These are phyloP conservation scores for Podospora fimiseda DNA, from an alignment of 495 filamentous ascomycete genomes.

Conservation along the genomic window DNA sequence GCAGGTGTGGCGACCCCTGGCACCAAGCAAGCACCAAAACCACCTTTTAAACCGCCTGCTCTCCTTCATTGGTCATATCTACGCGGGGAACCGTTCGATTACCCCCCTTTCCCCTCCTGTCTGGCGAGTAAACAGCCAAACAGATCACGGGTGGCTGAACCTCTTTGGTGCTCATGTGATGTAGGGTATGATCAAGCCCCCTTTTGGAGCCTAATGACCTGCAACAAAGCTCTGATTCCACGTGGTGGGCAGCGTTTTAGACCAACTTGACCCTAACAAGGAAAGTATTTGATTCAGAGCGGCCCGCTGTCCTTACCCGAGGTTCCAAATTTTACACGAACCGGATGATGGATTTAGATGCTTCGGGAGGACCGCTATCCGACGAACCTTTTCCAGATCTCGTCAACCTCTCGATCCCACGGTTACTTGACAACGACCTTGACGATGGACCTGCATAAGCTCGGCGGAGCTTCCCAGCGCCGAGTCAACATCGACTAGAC, in stretches of 20 bases:
- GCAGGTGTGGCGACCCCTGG: background rate
- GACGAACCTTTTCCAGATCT: background rate
- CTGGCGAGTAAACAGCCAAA: background rate
- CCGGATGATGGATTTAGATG: background rate
- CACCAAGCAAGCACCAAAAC: background rate
- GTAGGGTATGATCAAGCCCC: background rate
- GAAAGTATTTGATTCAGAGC: slow-evolving; percentile 7
- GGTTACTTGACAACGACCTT: background rate
- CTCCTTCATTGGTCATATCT: slow-evolving; percentile 13
- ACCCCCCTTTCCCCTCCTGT: background rate
- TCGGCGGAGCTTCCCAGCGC: no score
- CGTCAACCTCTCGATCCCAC: background rate
- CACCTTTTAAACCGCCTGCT: background rate
- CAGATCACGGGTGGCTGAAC: slow-evolving; percentile 9
- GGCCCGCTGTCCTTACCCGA: slow-evolving; percentile 11
- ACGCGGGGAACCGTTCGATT: slow-evolving; percentile 10
- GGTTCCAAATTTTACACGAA: slow-evolving; percentile 1
- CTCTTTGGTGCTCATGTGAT: slow-evolving; percentile 5
- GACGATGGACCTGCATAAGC: no score
- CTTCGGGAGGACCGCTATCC: background rate
- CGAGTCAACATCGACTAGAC: no score
- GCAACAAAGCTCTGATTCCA: slow-evolving; percentile 9
- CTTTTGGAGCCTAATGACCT: background rate
- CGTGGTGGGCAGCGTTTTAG: slow-evolving; percentile 10
- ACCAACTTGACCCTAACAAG: background rate